Base-by-base conservation (phyloP, 164 flowering plant species). In the Paratinospora sagittata region DNA sequence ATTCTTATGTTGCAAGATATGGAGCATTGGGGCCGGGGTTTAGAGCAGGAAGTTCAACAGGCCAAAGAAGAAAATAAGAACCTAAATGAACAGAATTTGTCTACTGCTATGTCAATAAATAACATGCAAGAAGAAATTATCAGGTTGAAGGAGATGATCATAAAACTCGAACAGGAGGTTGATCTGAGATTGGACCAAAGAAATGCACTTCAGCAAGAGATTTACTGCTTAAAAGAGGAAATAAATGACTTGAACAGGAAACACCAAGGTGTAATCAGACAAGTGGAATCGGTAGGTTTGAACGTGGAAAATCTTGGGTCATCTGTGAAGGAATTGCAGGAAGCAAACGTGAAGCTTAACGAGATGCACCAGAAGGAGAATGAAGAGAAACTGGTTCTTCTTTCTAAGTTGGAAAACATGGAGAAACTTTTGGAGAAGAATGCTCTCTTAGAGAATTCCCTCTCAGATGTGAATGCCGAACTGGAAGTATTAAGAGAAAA, bases 111-210 rank as follows among this genome's bases (percentile, higher is more conserved):
- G 66, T 78, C 86, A 27, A 66, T 85, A 63, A 78, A 82, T 74
- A 84, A 78, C 80, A 78, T 87, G 70, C 82, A 84, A 70, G 78
- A 80, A 66, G 97, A 92, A 61, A 81, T 84, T 33, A 58, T 47
- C 65, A 70, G 77, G 65, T 77, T 91, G 82, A 88, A 79, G 85
- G 88, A 85, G 77, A 80, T 78, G 71, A 90, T 87, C 77, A 84
- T 75, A 69, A 89, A 83, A 76, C 92, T 92, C 73, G 93, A 92
- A 76, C 83, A 78, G 13, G 91, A 90, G 66, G 82, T 89, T 78
- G 75, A 81, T 17, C 76, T 79, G 60, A 91, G 87, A 65, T 39
- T 77, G 26, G 87, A 76, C 26, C 74, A 84, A 73, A 84, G 85
- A 70, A 81, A 79, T 76, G 76, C 84, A 26, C 92, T 92, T 24